phyloP scores from a whole-genome alignment of 2,329 filamentous ascomycete genomes.

The Trematosphaeria pertusa region DNA sequence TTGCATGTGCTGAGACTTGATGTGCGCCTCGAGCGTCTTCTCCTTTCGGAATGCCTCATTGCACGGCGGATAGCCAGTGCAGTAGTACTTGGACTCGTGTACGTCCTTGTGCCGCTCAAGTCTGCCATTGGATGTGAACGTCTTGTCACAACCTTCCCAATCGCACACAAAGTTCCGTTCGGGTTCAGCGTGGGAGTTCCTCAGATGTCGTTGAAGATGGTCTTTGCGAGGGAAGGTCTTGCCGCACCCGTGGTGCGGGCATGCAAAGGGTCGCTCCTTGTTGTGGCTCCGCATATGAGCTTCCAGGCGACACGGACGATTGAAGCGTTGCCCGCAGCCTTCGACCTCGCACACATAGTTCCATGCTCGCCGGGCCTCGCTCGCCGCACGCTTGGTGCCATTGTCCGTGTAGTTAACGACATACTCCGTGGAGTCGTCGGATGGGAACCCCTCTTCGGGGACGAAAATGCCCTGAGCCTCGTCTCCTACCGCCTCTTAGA shows the following conservation, averaged over 20 bases:
- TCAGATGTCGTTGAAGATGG: constrained; percentile 84
- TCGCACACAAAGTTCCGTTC: constrained; percentile 73
- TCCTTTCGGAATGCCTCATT: constrained; percentile 84
- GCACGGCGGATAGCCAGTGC: constrained; percentile 73
- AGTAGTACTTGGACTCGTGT: constrained; percentile 79
- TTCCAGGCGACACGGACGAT: constrained; percentile 79
- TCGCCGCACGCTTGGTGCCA: constrained; percentile 35
- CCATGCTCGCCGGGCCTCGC: constrained; percentile 67
- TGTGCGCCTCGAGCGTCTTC: constrained; percentile 82
- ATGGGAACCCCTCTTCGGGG: constrained; percentile 9
- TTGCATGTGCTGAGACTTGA: constrained; percentile 76
- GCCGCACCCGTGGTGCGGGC: constrained; percentile 72
- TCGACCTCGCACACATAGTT: constrained; percentile 77
- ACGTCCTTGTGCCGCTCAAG: constrained; percentile 79
- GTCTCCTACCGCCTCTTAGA: not conserved
- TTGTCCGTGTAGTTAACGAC: constrained; percentile 36
- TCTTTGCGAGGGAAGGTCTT: constrained; percentile 88
- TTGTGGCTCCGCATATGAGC: constrained; percentile 83
- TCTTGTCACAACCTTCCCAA: constrained; percentile 77
- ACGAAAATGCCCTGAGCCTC: not conserved
- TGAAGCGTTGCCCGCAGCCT: constrained; percentile 82
- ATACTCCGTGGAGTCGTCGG: constrained; percentile 34
- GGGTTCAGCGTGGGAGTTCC: constrained; percentile 72
- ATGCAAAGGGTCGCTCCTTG: constrained; percentile 81
- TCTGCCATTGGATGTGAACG: constrained; percentile 80